Conservation (phyloP, 257 asterid genomes). For the Forsythia suspensa region DNA sequence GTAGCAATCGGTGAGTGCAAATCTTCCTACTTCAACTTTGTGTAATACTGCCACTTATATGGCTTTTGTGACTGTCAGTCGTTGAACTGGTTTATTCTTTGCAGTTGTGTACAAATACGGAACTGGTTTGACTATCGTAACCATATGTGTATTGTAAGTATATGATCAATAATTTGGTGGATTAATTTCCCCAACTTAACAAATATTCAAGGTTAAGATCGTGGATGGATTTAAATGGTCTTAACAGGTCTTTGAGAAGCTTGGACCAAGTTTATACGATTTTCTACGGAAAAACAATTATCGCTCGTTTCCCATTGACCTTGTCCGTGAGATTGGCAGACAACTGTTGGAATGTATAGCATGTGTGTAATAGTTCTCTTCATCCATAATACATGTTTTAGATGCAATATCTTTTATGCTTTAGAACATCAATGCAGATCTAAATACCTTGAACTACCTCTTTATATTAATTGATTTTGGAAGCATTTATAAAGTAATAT, state of each 20-base stretch:
- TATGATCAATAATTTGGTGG: conserved; percentile 65
- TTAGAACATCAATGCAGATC: background rate
- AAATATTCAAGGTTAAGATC: conserved; percentile 63
- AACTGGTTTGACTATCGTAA: conserved; percentile 99
- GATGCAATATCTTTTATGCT: background rate
- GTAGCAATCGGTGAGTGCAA: conserved; percentile 76
- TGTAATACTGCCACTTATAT: conserved; percentile 9
- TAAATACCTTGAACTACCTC: background rate
- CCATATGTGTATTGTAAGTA: conserved; percentile 99
- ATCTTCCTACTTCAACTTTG: background rate
- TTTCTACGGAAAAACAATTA: conserved; percentile 98
- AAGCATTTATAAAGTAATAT: background rate
- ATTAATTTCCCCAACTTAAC: conserved; percentile 66
- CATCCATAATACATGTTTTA: conserved; percentile 9
- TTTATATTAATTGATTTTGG: background rate
- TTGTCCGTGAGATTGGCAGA: conserved; percentile 99
- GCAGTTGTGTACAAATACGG: conserved; percentile 99
- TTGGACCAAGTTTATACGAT: conserved; percentile 99
- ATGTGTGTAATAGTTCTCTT: conserved; percentile 89
- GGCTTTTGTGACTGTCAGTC: conserved; percentile 35
- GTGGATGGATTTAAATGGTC: conserved; percentile 76
- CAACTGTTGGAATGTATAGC: conserved; percentile 99
- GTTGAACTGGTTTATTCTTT: conserved; percentile 90
- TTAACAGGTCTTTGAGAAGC: conserved; percentile 99
- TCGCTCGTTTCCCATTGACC: conserved; percentile 97